Conservation (phyloP, 805 yeast genomes). For the Hanseniaspora hatyaiensis region DNA sequence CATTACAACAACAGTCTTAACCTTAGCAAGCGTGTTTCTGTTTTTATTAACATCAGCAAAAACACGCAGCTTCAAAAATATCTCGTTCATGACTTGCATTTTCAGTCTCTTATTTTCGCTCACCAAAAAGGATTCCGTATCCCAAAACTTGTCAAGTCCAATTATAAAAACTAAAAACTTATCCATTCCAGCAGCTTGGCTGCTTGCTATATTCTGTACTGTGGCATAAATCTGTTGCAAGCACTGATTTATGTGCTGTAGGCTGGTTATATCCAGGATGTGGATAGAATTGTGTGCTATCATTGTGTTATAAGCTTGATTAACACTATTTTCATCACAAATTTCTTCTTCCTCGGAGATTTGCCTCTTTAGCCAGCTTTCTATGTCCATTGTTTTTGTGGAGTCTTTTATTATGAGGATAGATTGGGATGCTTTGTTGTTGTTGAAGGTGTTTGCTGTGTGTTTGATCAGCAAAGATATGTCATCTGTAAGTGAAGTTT, state of each 20-base stretch:
- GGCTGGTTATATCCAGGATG: neutral
- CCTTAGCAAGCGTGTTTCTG: neutral
- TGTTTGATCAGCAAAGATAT: constrained; percentile 8
- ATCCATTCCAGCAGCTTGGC: neutral
- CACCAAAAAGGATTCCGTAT: constrained; percentile 10
- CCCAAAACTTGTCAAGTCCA: constrained; percentile 15
- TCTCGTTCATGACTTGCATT: neutral
- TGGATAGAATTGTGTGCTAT: neutral
- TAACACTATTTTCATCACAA: no score
- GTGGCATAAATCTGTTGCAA: neutral
- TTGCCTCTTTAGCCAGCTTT: constrained; percentile 1
- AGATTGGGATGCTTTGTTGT: neutral
- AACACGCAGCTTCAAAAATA: constrained; percentile 1
- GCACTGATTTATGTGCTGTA: neutral
- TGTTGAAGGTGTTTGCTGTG: neutral
- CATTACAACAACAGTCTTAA: neutral
- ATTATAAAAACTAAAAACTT: constrained; percentile 1
- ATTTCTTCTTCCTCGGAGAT: constrained; percentile 5
- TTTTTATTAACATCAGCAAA: neutral
- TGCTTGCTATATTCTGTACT: neutral
- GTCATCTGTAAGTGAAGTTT: neutral
- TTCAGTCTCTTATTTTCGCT: neutral
- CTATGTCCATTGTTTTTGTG: neutral
- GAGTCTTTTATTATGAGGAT: constrained; percentile 2
- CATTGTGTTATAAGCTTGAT: no score